Evolutionary conservation across 768 basidiomycete species (phyloP), one percentile per base, ranked within the genome.

Genomic region (Russula sp.): DNA sequence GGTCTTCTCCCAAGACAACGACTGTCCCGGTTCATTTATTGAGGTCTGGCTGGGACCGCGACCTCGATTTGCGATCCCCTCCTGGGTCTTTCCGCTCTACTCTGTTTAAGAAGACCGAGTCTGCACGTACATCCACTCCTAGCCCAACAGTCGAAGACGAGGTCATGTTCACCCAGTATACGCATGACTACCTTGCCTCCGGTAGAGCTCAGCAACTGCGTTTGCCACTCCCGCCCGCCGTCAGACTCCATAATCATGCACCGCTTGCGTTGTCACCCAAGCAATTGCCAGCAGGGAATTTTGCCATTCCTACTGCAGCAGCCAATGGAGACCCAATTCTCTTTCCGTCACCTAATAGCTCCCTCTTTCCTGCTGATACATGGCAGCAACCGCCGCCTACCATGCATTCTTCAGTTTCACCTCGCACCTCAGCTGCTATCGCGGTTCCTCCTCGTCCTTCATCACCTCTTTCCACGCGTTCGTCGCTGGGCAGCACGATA

Each of bases 1-100:
- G 3, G n/a, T 42, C 57, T 30, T 62, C 65, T 22, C 24, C 40
- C 8, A 62, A 62, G 40, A 14, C 57, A 16, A 34, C 59, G 13
- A 40, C 59, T 9, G 32, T 54, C 42, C 66, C 68, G 24, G 49
- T 67, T 48, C 62, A 69, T 46, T 60, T 62, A 16, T 51, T 69
- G 18, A 67, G 58, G 30, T 67, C 68, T 52, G 68, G 66, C 34
- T 69, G 68, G 68, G 66, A 66, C 57, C 48, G 59, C 14, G 60
- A 59, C 40, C 62, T 69, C 34, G 61, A 70, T 28, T 40, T 57
- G 36, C 46, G 18, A 13, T 70, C 59, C 26, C 53, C 59, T 2
- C 24, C 40, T 51, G 38, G 48, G 11, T 62, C 68, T 20, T 28
- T 60, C 40, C 61, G 52, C 24, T 55, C 61, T 5, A 61, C 57